Conservation (phyloP, 495 filamentous ascomycete species). For the Cercophora sp. region DNA sequence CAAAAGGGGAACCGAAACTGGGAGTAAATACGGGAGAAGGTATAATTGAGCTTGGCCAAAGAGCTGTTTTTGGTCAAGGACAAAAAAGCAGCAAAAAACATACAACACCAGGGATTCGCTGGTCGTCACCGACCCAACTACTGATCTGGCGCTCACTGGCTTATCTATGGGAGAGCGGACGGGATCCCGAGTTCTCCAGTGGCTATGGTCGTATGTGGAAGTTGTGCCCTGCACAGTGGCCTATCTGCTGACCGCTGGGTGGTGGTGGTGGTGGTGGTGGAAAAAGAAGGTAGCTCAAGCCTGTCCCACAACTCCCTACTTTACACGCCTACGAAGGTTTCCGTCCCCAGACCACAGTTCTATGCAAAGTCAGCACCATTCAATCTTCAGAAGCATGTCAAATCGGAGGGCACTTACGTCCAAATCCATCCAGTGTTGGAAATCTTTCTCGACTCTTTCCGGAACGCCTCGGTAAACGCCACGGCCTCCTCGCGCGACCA, state of each 20-base stretch:
- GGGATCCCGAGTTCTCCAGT: slow-evolving; percentile 46
- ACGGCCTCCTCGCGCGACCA: neutral
- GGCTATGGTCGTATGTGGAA: slow-evolving; percentile 48
- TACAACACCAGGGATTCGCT: slow-evolving; percentile 8
- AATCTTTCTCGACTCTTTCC: slow-evolving; percentile 3
- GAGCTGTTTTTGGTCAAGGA: too few species aligned
- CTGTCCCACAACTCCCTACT: too few species aligned
- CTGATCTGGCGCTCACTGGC: slow-evolving; percentile 32
- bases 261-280: too few species aligned
- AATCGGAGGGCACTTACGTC: neutral
- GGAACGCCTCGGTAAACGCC: neutral
- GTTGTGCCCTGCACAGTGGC: too few species aligned
- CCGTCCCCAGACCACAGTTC: neutral
- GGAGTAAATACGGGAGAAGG: too few species aligned
- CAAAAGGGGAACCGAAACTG: too few species aligned
- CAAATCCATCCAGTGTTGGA: slow-evolving; percentile 4
- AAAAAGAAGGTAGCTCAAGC: too few species aligned
- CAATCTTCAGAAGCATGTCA: too few species aligned
- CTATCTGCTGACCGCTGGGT: too few species aligned
- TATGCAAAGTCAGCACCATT: neutral
- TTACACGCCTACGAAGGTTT: too few species aligned
- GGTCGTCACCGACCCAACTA: slow-evolving; percentile 50
- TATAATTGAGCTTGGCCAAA: too few species aligned
- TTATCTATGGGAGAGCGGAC: slow-evolving; percentile 50
- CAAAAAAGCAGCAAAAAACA: too few species aligned